Evolutionary conservation across 495 filamentous ascomycete species (phyloP), one percentile per base, ranked within the genome.

Genomic region (Neurospora sp.): DNA sequence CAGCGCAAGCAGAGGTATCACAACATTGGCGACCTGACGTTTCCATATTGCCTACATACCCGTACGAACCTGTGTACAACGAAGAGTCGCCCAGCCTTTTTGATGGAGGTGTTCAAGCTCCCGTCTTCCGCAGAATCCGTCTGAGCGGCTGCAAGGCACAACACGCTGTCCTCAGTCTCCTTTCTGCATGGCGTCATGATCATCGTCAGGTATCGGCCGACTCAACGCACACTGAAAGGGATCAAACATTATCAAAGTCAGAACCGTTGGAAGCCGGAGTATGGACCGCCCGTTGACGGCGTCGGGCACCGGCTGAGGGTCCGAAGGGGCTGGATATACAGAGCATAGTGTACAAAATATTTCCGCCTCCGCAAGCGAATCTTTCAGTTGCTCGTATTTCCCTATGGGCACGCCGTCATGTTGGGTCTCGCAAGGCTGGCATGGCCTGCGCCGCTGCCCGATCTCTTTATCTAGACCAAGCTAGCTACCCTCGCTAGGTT

Each of bases 171-270:
- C 14, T 65, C 53, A 35, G 68, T 40, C 2, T 42, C 41, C 59
- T 41, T 31, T 37, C 48, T 68, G 71, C 44, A 74, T 74, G 71
- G 46, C 73, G 71, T 68, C 71, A 72, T 74, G 14, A 18, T 65
- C 27, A 35, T 31, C 53, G 14, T 59, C 48, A 59, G 22, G 20
- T 18, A 35, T 37, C 27, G 27, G 53, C 53, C 14, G 7, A 37
- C 53, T 18, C 27, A 65, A 65, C 12, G 53, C 53, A 37, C 27
- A 35, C 53, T 16, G 53, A 35, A 65, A 35, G 31, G 27, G 7
- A 65, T 31, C 14, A 18, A 35, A 61, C 14, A 61, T 35, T 31
- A 16, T 18, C 14, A 65, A 65, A 65, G 14, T 9, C 31, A 65
- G 20, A 8, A 65, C 14, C 14, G 22, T 18, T 31, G 53, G 12